Evolutionary conservation across 176 grass and related monocot species (phyloP).

Genomic region (Oryza longistaminata): DNA sequence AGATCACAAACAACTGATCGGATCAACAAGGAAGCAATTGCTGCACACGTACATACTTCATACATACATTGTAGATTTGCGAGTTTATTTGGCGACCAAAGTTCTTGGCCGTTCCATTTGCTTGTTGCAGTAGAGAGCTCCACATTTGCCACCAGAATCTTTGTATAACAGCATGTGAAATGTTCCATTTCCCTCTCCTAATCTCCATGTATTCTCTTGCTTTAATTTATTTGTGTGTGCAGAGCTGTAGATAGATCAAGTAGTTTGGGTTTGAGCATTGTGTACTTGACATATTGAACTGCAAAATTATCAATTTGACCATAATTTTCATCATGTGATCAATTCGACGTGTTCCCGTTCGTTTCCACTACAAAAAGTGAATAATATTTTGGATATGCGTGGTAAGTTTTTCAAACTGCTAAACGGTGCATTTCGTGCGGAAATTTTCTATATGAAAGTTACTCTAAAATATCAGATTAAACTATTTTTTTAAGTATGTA

Average conservation of each 20-base stretch:
- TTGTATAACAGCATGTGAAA: too few species aligned
- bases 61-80: not conserved
- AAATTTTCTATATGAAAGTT: too few species aligned
- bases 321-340: not conserved
- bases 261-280: not conserved
- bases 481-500: too few species aligned
- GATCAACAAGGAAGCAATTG: not conserved
- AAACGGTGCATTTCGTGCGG: accelerated
- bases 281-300: not conserved
- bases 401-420: too few species aligned
- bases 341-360: not conserved
- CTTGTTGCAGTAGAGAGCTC: constrained; percentile 21
- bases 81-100: not conserved
- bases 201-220: not conserved
- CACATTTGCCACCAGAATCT: not conserved
- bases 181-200: too few species aligned
- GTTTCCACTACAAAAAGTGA: too few species aligned
- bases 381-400: too few species aligned
- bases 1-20: constrained; percentile 60
- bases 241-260: not conserved
- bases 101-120: not conserved
- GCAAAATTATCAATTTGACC: not conserved
- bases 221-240: not conserved
- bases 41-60: not conserved
- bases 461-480: too few species aligned